Percentiles rank a stretch among this genome's conserved stretches.
Evolutionary conservation across 768 basidiomycete species (phyloP).

Genomic region (Baorangia bicolor): DNA sequence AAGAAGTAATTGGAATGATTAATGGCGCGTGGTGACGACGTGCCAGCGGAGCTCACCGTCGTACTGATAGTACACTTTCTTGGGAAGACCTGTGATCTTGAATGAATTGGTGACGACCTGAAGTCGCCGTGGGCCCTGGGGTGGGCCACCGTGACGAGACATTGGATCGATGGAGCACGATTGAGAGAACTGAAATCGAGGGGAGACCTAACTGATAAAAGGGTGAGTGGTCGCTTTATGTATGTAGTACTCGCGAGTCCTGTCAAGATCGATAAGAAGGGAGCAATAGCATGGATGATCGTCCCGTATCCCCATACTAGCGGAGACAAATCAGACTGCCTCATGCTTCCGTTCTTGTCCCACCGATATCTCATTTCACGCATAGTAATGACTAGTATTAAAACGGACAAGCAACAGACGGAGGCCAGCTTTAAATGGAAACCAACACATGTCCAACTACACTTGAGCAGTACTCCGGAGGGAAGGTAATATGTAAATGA

Average conservation of each 20-base stretch:
- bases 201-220: not conserved
- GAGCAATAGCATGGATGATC: slow-evolving; percentile 4
- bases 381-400: slow-evolving; percentile 17
- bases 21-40: slow-evolving; percentile 1
- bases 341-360: no score
- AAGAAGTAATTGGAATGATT: slow-evolving; percentile 5
- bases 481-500: slow-evolving; percentile 34
- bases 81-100: slow-evolving; percentile 29
- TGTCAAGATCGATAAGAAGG: slow-evolving; percentile 27
- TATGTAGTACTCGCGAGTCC: slow-evolving; percentile 6
- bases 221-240: not conserved
- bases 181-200: not conserved
- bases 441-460: slow-evolving; percentile 28
- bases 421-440: slow-evolving; percentile 26
- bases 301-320: not conserved
- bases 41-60: slow-evolving; percentile 27
- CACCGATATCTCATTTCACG: not conserved
- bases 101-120: slow-evolving; percentile 36
- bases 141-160: slow-evolving; percentile 21
- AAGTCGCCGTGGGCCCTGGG: slow-evolving; percentile 15
- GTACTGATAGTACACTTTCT: slow-evolving; percentile 30
- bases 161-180: slow-evolving; percentile 13
- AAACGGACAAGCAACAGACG: slow-evolving; percentile 24
- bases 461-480: slow-evolving; percentile 26
- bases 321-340: not conserved